Percentiles rank a stretch among this genome's conserved stretches.
These are phyloP conservation scores for Botryotinia globosa DNA, from an alignment of 2,329 filamentous ascomycete genomes.

Conservation along the genomic window DNA sequence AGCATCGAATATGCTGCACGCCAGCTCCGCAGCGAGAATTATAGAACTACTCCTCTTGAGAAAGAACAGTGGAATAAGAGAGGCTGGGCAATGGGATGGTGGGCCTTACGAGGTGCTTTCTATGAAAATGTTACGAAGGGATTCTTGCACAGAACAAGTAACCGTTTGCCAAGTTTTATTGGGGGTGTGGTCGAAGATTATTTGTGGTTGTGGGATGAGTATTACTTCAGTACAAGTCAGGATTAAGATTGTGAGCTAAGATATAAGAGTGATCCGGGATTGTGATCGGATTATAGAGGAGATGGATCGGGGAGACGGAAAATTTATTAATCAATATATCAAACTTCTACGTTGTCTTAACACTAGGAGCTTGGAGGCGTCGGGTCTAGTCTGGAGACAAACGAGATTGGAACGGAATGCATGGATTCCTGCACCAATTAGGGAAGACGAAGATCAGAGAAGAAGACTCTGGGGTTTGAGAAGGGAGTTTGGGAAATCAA, in stretches of 20 bases:
- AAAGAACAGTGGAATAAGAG: constrained; percentile 84
- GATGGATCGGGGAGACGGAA: neutral
- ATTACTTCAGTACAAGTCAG: constrained; percentile 65
- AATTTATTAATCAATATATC: neutral
- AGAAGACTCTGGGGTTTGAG: neutral
- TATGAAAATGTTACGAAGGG: constrained; percentile 88
- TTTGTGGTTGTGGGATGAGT: constrained; percentile 96
- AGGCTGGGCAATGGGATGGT: constrained; percentile 91
- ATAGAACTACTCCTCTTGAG: constrained; percentile 79
- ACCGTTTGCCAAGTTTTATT: constrained; percentile 60
- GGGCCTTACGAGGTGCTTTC: constrained; percentile 93
- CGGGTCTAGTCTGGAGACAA: neutral
- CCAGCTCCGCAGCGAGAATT: constrained; percentile 65
- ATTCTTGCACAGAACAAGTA: constrained; percentile 56
- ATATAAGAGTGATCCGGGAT: neutral
- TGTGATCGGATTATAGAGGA: neutral
- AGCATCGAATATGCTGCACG: constrained; percentile 83
- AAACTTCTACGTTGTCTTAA: neutral
- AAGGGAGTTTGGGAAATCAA: neutral
- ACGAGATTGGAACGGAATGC: neutral
- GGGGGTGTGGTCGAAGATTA: constrained; percentile 91
- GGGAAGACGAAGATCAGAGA: neutral
- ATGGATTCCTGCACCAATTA: constrained; percentile 3
- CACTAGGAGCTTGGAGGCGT: neutral
- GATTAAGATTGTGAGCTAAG: constrained; percentile 25